Evolutionary conservation across 805 yeast genomes (phyloP).

Genomic region (Metschnikowia picachoensis): DNA sequence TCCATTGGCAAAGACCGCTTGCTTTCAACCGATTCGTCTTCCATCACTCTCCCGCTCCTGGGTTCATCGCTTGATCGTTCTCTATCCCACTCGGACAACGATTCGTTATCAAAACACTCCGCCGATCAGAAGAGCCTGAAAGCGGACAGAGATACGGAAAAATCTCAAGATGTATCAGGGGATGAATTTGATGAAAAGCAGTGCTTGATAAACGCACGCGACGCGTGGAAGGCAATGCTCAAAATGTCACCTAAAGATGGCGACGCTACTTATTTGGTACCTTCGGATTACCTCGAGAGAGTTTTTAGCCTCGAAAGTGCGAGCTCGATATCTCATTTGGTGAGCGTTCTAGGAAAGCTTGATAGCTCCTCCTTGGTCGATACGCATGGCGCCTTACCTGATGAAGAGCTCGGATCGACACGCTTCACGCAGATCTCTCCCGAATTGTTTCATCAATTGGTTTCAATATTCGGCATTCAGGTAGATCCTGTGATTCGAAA

Average conservation of each 20-base stretch:
- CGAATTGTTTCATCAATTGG: constrained; percentile 41
- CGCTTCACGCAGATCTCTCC: constrained; percentile 35
- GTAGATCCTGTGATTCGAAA: constrained; percentile 35
- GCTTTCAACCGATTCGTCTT: background rate
- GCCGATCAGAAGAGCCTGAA: too few relatives aligned
- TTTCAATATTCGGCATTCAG: constrained; percentile 52
- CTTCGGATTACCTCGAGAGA: constrained; percentile 40
- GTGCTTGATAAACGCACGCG: constrained; percentile 2
- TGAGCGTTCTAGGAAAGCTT: constrained; percentile 42
- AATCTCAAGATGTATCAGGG: background rate
- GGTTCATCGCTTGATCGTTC: background rate
- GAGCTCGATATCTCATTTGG: constrained; percentile 23
- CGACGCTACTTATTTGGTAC: constrained; percentile 45
- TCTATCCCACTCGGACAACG: constrained; percentile 1
- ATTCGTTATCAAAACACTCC: background rate
- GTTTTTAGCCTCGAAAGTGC: constrained; percentile 29
- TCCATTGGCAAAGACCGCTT: background rate
- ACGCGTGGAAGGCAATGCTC: constrained; percentile 10
- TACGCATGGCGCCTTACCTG: constrained; percentile 41
- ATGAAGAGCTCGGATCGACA: constrained; percentile 18
- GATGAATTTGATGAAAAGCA: background rate
- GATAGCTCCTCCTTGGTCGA: constrained; percentile 44
- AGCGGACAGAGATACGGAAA: too few relatives aligned
- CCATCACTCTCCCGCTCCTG: background rate
- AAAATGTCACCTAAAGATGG: constrained; percentile 34